A percentile compares a stretch with the other conserved stretches of the same genome.
phyloP scores from a whole-genome alignment of 2,329 filamentous ascomycete species.

The Hypoxylon sp. region DNA sequence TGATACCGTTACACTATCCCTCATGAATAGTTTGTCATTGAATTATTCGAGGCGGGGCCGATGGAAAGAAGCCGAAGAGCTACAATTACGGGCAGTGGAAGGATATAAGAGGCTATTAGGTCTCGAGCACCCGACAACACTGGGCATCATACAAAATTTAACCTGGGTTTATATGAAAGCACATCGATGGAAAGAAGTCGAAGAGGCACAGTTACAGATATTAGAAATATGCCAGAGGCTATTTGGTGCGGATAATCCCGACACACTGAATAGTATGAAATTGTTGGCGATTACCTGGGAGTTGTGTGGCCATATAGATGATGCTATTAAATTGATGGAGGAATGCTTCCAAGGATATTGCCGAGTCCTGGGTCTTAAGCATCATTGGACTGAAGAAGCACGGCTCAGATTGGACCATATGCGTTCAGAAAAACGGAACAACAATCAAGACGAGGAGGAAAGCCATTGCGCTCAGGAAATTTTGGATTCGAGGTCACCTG shows the following conservation, averaged over 20 bases:
- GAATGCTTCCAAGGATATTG: background rate
- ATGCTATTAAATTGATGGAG: background rate
- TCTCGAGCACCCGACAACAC: background rate
- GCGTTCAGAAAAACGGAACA: background rate
- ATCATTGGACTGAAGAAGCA: background rate
- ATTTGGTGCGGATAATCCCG: background rate
- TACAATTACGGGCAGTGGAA: background rate
- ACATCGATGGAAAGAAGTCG: background rate
- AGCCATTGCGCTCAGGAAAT: too few species aligned
- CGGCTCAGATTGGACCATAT: background rate
- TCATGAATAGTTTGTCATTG: background rate
- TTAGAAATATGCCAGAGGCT: background rate
- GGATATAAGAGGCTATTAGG: background rate
- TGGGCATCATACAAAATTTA: background rate
- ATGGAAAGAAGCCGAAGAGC: background rate
- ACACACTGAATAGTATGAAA: background rate
- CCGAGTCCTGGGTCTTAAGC: background rate
- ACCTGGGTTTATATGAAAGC: background rate
- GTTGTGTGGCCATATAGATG: background rate
- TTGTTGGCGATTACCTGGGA: background rate
- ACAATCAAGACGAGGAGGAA: background rate
- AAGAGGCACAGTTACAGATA: background rate
- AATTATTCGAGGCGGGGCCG: background rate
- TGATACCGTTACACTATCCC: background rate
- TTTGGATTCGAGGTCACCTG: too few species aligned